Evolutionary conservation across 495 filamentous ascomycete genomes (phyloP), one percentile per base, ranked within the genome.

Genomic region (Endocarpon pusillum): DNA sequence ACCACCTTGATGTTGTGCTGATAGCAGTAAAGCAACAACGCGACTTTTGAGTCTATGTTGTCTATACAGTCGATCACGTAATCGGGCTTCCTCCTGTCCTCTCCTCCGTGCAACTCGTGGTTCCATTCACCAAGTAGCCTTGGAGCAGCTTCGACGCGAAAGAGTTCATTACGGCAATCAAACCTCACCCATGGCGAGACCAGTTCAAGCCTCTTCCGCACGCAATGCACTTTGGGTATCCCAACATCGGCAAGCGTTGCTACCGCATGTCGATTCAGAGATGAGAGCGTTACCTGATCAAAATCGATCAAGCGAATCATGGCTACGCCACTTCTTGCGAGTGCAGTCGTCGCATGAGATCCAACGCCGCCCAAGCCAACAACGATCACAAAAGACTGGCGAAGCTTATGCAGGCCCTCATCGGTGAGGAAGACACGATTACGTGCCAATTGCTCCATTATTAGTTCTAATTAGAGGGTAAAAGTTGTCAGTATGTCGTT

Each of bases 61-160:
- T 99, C 89, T 41, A 99, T 99, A 10, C 89, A 92, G 56, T 99
- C 89, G 17, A 99, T 71, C 3, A 99, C 75, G 40, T 75, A 99
- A 45, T 85, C 78, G 1, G 83, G 83, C 44, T 61, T 65, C 36
- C 69, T 71, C 10, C 66, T 69, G 5, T 61, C 65, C n/a, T 66
- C 65, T 1, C 51, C 52, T 21, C 61, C 54, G 25, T 50, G 47
- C 42, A 55, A 34, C 12, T 31, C 28, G 19, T 15, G 19, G 1
- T 52, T 49, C 73, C 76, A 79, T 0, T 65, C 54, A 1, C 48
- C 69, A 32, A 97, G 57, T 34, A 92, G 57, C 7, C 44, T 46
- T 3, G 72, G 69, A 3, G 82, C 82, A 3, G 57, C 69, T 7
- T 60, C 50, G 19, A 69, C 71, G 41, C 66, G 69, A 54, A 86